Evolutionary conservation across 306 rosid species (phyloP).

Genomic region (Luffa acutangula): DNA sequence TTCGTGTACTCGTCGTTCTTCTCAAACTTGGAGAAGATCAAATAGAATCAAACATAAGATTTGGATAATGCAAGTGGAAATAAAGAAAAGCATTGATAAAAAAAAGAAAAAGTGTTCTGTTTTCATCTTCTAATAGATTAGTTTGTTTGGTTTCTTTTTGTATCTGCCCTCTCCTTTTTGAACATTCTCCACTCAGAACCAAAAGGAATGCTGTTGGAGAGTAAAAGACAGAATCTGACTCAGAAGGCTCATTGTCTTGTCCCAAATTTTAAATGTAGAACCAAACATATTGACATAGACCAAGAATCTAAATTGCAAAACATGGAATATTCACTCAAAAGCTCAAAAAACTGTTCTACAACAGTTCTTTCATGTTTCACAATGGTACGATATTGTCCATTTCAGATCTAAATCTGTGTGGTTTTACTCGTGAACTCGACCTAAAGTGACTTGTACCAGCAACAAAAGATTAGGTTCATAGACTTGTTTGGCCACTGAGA

Average conservation of each 20-base stretch:
- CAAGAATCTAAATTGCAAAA: background rate
- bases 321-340: conserved; percentile 20
- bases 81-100: conserved; percentile 2
- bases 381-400: background rate
- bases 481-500: background rate
- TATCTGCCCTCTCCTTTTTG: background rate
- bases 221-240: conserved; percentile 53
- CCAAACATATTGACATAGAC: background rate
- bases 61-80: conserved; percentile 21
- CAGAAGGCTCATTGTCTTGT: conserved; percentile 21
- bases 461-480: background rate
- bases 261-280: background rate
- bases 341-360: background rate
- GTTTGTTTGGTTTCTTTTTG: background rate
- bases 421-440: background rate
- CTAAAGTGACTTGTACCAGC: background rate
- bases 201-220: conserved; percentile 26
- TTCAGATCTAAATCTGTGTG: background rate
- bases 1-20: background rate
- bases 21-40: background rate
- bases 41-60: conserved; percentile 21
- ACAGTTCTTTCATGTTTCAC: background rate
- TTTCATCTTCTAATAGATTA: background rate
- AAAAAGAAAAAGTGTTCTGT: background rate
- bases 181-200: conserved; percentile 13